These are phyloP conservation scores for Ensete glaucum DNA, from an alignment of 176 grass and related monocot genomes.

Conservation along the genomic window DNA sequence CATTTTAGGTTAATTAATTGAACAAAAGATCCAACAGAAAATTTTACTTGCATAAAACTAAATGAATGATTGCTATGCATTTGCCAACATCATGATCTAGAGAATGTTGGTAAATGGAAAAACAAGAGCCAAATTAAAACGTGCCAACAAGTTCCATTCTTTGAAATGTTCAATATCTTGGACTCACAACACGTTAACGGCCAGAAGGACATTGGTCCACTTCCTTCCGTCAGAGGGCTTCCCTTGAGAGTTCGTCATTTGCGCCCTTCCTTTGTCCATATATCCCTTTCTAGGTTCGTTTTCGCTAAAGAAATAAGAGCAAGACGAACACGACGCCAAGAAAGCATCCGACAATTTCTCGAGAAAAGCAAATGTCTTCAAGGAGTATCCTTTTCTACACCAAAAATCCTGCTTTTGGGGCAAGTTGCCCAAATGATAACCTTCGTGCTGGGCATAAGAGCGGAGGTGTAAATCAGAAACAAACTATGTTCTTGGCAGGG, in stretches of 20 bases:
- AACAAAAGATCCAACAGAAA: neutral
- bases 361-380: neutral
- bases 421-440: neutral
- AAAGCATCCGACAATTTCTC: slow-evolving; percentile 5
- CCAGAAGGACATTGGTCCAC: slow-evolving; percentile 16
- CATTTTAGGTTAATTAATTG: neutral
- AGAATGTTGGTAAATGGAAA: neutral
- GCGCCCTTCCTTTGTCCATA: neutral
- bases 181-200: slow-evolving; percentile 13
- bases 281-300: neutral
- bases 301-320: slow-evolving; percentile 3
- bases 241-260: slow-evolving; percentile 1
- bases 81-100: too few species aligned
- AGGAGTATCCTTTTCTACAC: neutral
- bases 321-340: slow-evolving; percentile 5
- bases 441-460: neutral
- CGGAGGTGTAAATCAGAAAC: neutral
- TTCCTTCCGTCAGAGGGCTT: slow-evolving; percentile 8
- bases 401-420: neutral
- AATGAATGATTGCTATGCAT: neutral
- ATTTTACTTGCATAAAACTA: neutral
- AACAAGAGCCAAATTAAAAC: neutral
- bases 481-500: neutral
- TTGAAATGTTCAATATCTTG: neutral
- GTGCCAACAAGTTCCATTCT: neutral